Base-by-base conservation (phyloP, 805 yeast species). In the Starmera quercuum region DNA sequence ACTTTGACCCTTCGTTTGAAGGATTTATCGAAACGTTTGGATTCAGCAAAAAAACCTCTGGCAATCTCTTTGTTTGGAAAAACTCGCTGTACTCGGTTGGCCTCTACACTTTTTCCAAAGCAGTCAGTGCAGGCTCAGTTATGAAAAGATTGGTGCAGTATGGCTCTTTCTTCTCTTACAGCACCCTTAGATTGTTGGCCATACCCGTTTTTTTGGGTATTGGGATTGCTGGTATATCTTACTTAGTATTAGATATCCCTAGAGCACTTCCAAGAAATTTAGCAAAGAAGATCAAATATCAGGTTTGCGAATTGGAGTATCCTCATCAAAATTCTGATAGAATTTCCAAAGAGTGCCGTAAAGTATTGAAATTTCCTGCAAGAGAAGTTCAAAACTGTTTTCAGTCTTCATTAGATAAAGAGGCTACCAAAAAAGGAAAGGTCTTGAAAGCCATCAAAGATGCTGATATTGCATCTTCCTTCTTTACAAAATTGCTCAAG, bases 221-320 rank as follows among this genome's bases (percentile, higher is more conserved):
- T 1, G 60, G 73, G 5, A 68, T 75, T 1, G 63, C 75, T 11
- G 66, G 81, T 0, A 59, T 72, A 1, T 73, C 75, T 26, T 86
- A 83, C 47, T 53, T 87, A 37, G 61, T 86, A 14, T 65, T 68
- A 38, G 97, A 92, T 55, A 75, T 94, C 11, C 97, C 97, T 3
- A 74, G 81, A 46, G 95, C 97, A 0, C 75, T 85, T 46, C 94
- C 95, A 14, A 66, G 86, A 44, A 87, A 87, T 37, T 70, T 86
- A 38, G 86, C 92, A 0, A 65, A 69, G 31, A 85, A 83, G 56
- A 72, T 90, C 44, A 73, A 71, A 41, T 51, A 51, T 6, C 82
- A 80, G 47, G 63, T 92, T 22, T 65, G 66, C 27, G 73, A 71
- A 12, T 58, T 77, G 45, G 96, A 88, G 39, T 92, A 87, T 48